These are phyloP conservation scores for Penicillium italicum DNA, from an alignment of 2,329 filamentous ascomycete species.

Conservation along the genomic window DNA sequence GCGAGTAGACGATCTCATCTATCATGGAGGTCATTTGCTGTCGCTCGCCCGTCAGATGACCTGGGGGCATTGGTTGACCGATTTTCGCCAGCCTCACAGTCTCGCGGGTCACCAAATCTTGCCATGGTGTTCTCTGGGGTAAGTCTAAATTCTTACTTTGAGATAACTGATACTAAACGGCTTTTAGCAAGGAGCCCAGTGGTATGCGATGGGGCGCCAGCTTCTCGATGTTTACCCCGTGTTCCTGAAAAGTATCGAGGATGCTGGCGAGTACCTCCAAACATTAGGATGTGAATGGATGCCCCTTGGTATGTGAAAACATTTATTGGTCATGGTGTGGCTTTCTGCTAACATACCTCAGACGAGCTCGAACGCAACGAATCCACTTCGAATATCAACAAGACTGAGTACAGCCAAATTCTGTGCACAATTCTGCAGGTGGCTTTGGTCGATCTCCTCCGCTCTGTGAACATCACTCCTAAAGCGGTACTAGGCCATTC, in stretches of 20 bases:
- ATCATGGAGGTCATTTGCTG: not conserved
- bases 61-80: not conserved
- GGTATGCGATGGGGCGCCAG: conserved; percentile 27
- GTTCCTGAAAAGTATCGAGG: conserved; percentile 10
- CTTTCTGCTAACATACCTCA: not conserved
- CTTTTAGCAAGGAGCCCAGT: conserved; percentile 28
- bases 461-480: conserved; percentile 11
- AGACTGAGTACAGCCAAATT: conserved; percentile 21
- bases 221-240: conserved; percentile 15
- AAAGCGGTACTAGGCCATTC: conserved; percentile 24
- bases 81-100: not conserved
- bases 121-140: not conserved
- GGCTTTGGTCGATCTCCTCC: conserved; percentile 21
- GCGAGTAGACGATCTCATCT: not conserved
- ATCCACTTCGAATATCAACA: conserved; percentile 12
- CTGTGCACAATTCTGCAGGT: conserved; percentile 26
- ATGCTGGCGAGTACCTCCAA: conserved; percentile 11
- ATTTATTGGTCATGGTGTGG: not conserved
- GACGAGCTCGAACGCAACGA: not conserved
- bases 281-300: conserved; percentile 12
- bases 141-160: not conserved
- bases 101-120: not conserved
- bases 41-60: not conserved
- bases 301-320: not conserved
- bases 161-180: not conserved